Conservation (phyloP, 352 stramenopile genomes). For the Thraustochytrium sp. region DNA sequence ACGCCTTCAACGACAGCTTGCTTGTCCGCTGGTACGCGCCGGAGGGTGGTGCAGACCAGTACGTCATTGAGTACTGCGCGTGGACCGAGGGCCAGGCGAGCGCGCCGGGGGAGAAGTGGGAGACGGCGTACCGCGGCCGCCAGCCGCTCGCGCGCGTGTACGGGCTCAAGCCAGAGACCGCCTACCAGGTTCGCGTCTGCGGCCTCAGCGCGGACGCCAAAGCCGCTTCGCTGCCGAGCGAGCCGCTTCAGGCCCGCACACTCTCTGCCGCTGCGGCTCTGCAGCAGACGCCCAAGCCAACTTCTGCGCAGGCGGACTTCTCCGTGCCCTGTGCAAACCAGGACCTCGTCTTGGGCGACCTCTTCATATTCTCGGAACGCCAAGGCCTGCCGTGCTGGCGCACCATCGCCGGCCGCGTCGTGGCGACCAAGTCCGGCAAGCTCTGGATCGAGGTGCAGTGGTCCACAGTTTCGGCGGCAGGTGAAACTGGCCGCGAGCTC, state of each 20-base stretch:
- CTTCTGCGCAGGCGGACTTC: neutral
- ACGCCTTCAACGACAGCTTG: neutral
- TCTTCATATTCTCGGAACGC: constrained; percentile 18
- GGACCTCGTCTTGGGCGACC: neutral
- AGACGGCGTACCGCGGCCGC: neutral
- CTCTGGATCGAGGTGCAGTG: constrained; percentile 25
- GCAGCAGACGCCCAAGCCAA: neutral
- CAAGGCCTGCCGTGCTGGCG: neutral
- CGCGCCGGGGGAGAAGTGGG: neutral
- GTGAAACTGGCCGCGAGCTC: neutral
- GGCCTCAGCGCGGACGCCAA: neutral
- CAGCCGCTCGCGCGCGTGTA: neutral
- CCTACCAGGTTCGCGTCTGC: neutral
- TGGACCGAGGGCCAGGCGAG: neutral
- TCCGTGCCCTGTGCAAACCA: neutral
- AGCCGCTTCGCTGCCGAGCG: neutral
- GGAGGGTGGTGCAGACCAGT: neutral
- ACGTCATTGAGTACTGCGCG: neutral
- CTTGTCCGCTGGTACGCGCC: constrained; percentile 11
- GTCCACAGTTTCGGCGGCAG: neutral
- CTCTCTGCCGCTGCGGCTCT: neutral
- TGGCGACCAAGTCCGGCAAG: neutral
- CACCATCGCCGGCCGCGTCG: constrained; percentile 13
- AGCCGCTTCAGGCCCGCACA: neutral
- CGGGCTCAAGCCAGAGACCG: neutral